phyloP scores from a whole-genome alignment of 192 early-diverging fungal species.

The Coemansia sp. region DNA sequence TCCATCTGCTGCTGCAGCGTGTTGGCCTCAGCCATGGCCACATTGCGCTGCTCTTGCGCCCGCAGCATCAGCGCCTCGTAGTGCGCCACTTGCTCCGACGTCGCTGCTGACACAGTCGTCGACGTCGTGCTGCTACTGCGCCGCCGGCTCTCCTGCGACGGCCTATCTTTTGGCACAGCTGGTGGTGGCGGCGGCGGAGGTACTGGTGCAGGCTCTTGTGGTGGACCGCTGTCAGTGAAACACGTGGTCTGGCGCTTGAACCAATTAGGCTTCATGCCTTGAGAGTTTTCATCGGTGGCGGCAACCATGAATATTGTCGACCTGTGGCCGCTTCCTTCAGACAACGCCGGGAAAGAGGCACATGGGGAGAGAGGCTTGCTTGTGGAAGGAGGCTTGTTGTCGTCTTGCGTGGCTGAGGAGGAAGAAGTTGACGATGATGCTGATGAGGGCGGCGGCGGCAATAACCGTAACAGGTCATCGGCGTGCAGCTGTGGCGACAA shows the following conservation, averaged over 20 bases:
- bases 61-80: conserved; percentile 43
- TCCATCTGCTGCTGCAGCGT: conserved; percentile 30
- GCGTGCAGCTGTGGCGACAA: conserved; percentile 28
- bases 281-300: conserved; percentile 42
- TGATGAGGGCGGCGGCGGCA: conserved; percentile 1
- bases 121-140: conserved; percentile 6
- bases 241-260: conserved; percentile 42
- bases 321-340: conserved; percentile 17
- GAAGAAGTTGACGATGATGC: background rate
- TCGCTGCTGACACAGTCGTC: background rate
- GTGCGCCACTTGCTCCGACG: conserved; percentile 1
- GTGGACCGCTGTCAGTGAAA: conserved; percentile 10
- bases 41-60: conserved; percentile 41
- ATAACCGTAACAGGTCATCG: conserved; percentile 8
- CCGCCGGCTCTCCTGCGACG: conserved; percentile 1
- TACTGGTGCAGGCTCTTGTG: background rate
- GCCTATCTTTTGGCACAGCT: background rate
- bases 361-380: conserved; percentile 2
- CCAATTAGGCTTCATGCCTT: conserved; percentile 33
- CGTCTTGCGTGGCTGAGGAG: background rate
- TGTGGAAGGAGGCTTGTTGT: conserved; percentile 13
- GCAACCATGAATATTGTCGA: conserved; percentile 45
- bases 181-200: background rate
- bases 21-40: conserved; percentile 35
- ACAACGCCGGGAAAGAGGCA: background rate